Evolutionary conservation across 1,284 basidiomycete species (phyloP).

Genomic region (Trametes hirsuta): DNA sequence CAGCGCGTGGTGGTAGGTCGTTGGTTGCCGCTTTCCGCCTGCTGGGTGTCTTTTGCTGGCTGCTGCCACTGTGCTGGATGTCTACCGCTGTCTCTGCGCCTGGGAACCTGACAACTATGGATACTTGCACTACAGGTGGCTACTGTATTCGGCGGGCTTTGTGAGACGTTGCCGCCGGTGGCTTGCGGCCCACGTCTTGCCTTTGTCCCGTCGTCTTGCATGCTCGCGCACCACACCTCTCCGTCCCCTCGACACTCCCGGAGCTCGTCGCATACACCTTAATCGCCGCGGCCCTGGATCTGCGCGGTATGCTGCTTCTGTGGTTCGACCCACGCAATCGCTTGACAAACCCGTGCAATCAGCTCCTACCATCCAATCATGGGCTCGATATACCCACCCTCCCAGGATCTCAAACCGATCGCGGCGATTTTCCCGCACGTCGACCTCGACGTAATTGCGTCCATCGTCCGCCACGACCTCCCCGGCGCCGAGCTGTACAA

Average conservation of each 20-base stretch:
- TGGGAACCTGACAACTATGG: constrained; percentile 15
- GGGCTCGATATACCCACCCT: constrained; percentile 25
- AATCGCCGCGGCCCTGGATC: constrained; percentile 2
- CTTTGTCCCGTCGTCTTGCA: constrained; percentile 18
- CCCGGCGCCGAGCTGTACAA: constrained; percentile 37
- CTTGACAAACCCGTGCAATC: constrained; percentile 8
- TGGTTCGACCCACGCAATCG: constrained; percentile 4
- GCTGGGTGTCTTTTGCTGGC: constrained; percentile 5
- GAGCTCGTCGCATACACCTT: constrained; percentile 5
- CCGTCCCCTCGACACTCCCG: constrained; percentile 1
- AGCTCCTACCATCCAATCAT: constrained; percentile 14
- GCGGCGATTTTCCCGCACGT: constrained; percentile 37
- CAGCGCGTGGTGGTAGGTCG: constrained; percentile 3
- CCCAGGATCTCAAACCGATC: constrained; percentile 25
- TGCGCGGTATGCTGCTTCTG: constrained; percentile 13
- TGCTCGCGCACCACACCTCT: constrained; percentile 7
- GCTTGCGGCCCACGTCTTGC: constrained; percentile 1
- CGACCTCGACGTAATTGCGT: constrained; percentile 35
- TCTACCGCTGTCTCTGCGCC: neutral
- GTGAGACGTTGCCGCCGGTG: constrained; percentile 18
- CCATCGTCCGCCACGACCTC: constrained; percentile 36
- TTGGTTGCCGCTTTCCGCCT: constrained; percentile 2
- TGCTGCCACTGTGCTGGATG: neutral
- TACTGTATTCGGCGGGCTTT: constrained; percentile 21
- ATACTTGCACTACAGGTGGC: neutral